Evolutionary conservation across 345 rosid genomes (phyloP).

Genomic region (Theobroma cacao): DNA sequence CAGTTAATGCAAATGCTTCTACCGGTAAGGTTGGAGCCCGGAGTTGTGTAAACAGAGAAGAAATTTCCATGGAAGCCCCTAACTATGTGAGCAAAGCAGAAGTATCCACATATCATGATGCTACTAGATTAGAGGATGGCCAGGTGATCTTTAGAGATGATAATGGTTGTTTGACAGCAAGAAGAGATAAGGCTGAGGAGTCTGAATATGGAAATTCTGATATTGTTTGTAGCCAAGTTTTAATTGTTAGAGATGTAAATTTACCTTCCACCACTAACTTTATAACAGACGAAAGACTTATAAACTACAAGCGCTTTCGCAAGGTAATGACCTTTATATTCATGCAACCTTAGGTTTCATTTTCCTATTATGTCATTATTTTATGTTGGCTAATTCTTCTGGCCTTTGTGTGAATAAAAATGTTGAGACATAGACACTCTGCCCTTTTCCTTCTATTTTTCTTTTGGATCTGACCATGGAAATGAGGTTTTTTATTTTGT

Average conservation of each 20-base stretch:
- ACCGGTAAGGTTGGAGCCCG: conserved; percentile 29
- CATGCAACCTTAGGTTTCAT: background rate
- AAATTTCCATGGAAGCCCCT: conserved; percentile 30
- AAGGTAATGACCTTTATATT: conserved; percentile 44
- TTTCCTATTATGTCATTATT: background rate
- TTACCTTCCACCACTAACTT: conserved; percentile 27
- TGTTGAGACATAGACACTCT: background rate
- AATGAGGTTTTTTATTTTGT: background rate
- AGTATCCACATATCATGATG: conserved; percentile 16
- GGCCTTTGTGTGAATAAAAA: background rate
- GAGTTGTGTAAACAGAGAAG: conserved; percentile 24
- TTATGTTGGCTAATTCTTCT: conserved; percentile 6
- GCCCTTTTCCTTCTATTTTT: background rate
- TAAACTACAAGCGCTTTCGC: conserved; percentile 79
- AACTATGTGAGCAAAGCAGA: conserved; percentile 27
- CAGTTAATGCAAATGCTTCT: conserved; percentile 30
- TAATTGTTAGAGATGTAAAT: conserved; percentile 47
- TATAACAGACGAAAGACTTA: conserved; percentile 28
- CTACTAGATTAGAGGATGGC: conserved; percentile 26
- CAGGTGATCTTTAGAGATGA: conserved; percentile 21
- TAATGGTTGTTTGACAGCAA: conserved; percentile 27
- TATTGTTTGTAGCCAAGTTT: conserved; percentile 64
- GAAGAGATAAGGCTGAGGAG: conserved; percentile 40
- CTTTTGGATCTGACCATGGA: background rate
- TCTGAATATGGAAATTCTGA: conserved; percentile 60